Evolutionary conservation across 768 basidiomycete genomes (phyloP).

Genomic region (Kwoniella sp.): DNA sequence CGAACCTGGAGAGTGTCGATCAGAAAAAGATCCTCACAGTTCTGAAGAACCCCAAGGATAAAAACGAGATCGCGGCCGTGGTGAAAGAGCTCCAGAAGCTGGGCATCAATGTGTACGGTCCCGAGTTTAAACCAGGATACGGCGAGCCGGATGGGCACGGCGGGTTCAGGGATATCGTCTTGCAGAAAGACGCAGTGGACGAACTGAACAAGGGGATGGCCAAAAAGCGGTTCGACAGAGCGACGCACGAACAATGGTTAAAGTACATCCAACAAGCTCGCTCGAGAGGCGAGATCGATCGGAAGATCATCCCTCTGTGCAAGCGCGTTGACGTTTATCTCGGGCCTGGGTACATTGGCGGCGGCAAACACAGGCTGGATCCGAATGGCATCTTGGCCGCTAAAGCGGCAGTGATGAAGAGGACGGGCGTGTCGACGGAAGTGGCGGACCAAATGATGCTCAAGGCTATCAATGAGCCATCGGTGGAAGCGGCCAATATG

Average conservation of each 20-base stretch:
- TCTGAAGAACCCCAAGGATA: conserved; percentile 10
- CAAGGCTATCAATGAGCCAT: conserved; percentile 2
- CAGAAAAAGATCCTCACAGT: conserved; percentile 7
- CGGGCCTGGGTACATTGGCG: conserved; percentile 14
- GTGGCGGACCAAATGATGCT: conserved; percentile 16
- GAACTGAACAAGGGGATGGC: not conserved
- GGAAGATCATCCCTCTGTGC: conserved; percentile 13
- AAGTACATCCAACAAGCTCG: conserved; percentile 9
- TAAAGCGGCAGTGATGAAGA: not conserved
- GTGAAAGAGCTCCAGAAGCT: not conserved
- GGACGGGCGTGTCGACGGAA: not conserved
- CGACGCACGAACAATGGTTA: conserved; percentile 3
- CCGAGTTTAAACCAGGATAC: conserved; percentile 11
- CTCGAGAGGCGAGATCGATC: conserved; percentile 16
- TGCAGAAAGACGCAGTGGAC: not conserved
- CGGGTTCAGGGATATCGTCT: conserved; percentile 16
- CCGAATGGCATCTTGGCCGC: not conserved
- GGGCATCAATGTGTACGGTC: conserved; percentile 8
- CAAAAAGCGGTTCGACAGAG: not conserved
- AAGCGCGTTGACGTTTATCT: conserved; percentile 5
- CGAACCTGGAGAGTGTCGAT: not conserved
- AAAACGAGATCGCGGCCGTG: conserved; percentile 4
- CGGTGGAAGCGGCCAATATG: not conserved
- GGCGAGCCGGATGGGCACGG: conserved; percentile 12
- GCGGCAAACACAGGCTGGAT: conserved; percentile 9